These are phyloP conservation scores for Neltuma alba DNA, from an alignment of 306 rosid species.

Conservation along the genomic window DNA sequence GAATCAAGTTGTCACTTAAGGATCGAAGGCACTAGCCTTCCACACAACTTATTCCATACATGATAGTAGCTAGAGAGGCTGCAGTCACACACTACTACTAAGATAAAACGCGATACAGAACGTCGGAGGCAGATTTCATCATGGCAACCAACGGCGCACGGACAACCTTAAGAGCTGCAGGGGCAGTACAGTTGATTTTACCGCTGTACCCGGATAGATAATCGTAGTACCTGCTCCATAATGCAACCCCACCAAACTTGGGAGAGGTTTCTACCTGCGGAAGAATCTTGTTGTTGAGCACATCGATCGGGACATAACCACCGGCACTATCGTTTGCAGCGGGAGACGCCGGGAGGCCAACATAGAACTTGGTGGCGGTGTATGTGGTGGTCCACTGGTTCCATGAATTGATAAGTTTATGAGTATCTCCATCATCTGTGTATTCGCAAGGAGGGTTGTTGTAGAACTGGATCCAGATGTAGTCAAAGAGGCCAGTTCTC, in stretches of 20 bases:
- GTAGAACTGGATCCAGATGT: conserved; percentile 1
- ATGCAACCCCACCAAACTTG: conserved; percentile 26
- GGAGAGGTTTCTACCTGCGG: conserved; percentile 39
- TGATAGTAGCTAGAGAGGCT: neutral
- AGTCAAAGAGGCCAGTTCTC: neutral
- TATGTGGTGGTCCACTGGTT: conserved; percentile 38
- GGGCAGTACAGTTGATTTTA: neutral
- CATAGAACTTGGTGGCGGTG: conserved; percentile 21
- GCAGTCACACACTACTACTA: neutral
- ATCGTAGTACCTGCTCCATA: neutral
- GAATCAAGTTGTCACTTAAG: too few relatives aligned
- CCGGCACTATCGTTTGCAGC: conserved; percentile 5
- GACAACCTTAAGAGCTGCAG: neutral
- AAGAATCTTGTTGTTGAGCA: conserved; percentile 46
- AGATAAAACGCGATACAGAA: neutral
- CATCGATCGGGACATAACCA: conserved; percentile 47
- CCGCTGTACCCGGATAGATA: too few relatives aligned
- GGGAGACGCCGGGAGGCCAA: conserved; percentile 53
- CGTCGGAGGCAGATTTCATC: neutral
- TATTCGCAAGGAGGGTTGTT: neutral
- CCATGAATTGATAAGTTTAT: conserved; percentile 42
- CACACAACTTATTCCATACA: too few relatives aligned
- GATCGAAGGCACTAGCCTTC: too few relatives aligned
- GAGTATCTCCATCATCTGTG: neutral
- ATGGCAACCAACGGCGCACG: too few relatives aligned